Evolutionary conservation across 2,329 filamentous ascomycete genomes (phyloP).

Genomic region (Scedosporium dehoogii): DNA sequence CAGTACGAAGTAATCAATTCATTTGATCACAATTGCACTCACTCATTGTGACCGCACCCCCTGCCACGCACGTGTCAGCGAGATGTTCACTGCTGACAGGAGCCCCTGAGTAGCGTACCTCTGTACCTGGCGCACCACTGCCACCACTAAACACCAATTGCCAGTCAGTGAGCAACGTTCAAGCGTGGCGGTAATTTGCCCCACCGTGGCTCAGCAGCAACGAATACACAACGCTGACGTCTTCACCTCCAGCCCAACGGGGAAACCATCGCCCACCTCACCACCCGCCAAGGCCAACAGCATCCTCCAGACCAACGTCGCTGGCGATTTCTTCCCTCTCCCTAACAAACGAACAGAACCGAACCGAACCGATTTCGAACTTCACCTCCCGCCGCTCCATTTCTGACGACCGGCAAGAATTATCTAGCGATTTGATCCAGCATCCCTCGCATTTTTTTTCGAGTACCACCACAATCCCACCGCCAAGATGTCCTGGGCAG

Average conservation of each 20-base stretch:
- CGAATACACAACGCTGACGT: background rate
- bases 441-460: background rate
- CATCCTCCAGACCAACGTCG: background rate
- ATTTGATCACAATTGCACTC: too few relatives aligned
- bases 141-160: too few relatives aligned
- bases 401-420: background rate
- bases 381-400: background rate
- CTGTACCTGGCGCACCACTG: background rate
- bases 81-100: background rate
- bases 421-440: background rate
- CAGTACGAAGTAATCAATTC: too few relatives aligned
- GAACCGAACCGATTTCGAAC: background rate
- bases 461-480: background rate
- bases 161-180: background rate
- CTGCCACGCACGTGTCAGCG: too few relatives aligned
- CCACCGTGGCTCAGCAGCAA: conserved; percentile 6
- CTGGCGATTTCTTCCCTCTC: background rate
- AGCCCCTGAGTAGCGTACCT: background rate
- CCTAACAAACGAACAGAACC: too few relatives aligned
- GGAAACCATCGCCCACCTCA: background rate
- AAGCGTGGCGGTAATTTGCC: background rate
- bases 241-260: background rate
- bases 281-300: background rate
- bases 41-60: too few relatives aligned
- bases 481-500: conserved; percentile 60